phyloP scores from a whole-genome alignment of 345 rosid species.

The Rubroshorea leprosula region DNA sequence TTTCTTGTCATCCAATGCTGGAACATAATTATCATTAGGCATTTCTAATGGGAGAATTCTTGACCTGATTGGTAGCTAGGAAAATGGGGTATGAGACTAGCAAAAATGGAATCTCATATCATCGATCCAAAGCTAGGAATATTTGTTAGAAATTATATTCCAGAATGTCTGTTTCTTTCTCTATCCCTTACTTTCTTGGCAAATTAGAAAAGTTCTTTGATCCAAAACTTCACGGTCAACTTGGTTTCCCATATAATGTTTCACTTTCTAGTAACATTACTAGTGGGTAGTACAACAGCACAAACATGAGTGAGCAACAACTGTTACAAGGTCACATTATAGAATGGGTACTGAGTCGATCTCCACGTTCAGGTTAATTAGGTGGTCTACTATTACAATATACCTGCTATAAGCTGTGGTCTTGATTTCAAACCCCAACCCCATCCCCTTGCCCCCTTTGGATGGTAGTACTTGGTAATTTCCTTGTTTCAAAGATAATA shows the following conservation, averaged over 20 bases:
- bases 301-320: too few species aligned
- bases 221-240: not conserved
- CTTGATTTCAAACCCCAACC: too few species aligned
- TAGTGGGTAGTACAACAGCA: not conserved
- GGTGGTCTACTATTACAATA: too few species aligned
- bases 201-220: not conserved
- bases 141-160: not conserved
- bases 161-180: not conserved
- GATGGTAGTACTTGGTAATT: too few species aligned
- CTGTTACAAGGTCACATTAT: too few species aligned
- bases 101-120: not conserved
- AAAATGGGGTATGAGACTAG: conserved; percentile 2
- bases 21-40: conserved; percentile 15
- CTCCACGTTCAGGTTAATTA: too few species aligned
- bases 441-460: too few species aligned
- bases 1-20: conserved; percentile 12
- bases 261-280: not conserved
- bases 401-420: too few species aligned
- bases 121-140: not conserved
- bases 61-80: conserved; percentile 3
- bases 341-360: too few species aligned
- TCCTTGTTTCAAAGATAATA: too few species aligned
- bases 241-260: not conserved
- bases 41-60: not conserved
- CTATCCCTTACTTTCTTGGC: not conserved